Percentiles rank a stretch among this genome's conserved stretches.
Evolutionary conservation across 306 rosid species (phyloP).

Genomic region (Gastrolobium villosum): DNA sequence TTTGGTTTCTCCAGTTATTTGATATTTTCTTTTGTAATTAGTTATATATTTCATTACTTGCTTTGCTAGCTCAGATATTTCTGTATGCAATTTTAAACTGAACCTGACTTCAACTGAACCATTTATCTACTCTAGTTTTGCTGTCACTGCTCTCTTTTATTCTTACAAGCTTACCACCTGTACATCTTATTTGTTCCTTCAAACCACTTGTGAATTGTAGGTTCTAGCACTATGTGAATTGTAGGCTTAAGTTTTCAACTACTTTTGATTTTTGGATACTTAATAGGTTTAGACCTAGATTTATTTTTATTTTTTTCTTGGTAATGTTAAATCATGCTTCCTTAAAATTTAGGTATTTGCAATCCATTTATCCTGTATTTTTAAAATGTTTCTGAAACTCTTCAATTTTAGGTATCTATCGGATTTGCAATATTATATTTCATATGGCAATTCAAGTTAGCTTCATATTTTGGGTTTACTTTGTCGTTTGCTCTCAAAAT

Average conservation of each 20-base stretch:
- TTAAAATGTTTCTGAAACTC: neutral
- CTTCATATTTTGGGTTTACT: constrained; percentile 32
- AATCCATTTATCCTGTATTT: constrained; percentile 35
- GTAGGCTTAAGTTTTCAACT: constrained; percentile 8
- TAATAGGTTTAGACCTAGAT: constrained; percentile 1
- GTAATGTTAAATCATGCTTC: constrained; percentile 8
- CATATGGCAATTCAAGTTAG: constrained; percentile 19
- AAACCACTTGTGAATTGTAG: constrained; percentile 7
- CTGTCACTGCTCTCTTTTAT: neutral
- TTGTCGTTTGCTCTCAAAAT: constrained; percentile 32
- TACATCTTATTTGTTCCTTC: constrained; percentile 20
- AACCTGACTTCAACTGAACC: constrained; percentile 31
- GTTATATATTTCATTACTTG: neutral
- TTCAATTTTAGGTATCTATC: neutral
- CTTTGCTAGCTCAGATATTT: constrained; percentile 25
- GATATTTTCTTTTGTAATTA: neutral
- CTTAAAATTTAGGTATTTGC: constrained; percentile 15
- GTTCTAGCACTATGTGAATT: constrained; percentile 1
- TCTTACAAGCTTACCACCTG: neutral
- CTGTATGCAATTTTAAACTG: constrained; percentile 7
- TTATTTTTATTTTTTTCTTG: constrained; percentile 29
- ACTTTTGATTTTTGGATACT: neutral
- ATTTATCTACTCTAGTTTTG: constrained; percentile 4
- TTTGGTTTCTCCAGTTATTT: neutral
- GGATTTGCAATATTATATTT: neutral